These are phyloP conservation scores for Cryphonectria naterciae DNA, from an alignment of 2,329 filamentous ascomycete genomes.

Conservation along the genomic window DNA sequence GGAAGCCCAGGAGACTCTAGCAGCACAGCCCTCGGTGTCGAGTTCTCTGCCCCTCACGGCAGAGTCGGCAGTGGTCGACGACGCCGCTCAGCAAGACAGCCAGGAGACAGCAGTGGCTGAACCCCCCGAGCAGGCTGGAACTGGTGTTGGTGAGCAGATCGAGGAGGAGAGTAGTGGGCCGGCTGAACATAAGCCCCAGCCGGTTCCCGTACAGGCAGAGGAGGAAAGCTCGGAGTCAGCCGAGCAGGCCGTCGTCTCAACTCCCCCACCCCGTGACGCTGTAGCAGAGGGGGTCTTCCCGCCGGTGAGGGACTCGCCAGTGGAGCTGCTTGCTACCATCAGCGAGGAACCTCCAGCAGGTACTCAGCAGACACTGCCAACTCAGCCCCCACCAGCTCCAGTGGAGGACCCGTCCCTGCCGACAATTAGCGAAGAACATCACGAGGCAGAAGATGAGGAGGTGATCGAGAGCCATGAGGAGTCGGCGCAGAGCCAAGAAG, in stretches of 20 bases:
- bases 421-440: not conserved
- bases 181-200: not conserved
- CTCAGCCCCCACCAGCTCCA: not conserved
- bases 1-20: not conserved
- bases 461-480: not conserved
- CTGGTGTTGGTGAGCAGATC: not conserved
- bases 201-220: not conserved
- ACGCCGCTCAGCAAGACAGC: not conserved
- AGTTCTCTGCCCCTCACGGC: not conserved
- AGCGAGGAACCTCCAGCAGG: conserved; percentile 4
- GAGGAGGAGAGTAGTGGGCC: not conserved
- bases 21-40: not conserved
- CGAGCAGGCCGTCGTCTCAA: not conserved
- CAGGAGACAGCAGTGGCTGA: not conserved
- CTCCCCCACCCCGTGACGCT: not conserved
- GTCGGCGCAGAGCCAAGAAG: not conserved
- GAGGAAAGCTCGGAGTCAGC: not conserved
- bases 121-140: not conserved
- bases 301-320: conserved; percentile 4
- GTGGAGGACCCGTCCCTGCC: conserved; percentile 10
- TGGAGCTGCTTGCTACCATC: conserved; percentile 6
- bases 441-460: not conserved
- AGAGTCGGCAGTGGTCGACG: not conserved
- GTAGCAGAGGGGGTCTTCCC: not conserved
- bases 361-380: not conserved